These are phyloP conservation scores for Fusarium sp. DNA, from an alignment of 2,329 filamentous ascomycete species.

Conservation along the genomic window DNA sequence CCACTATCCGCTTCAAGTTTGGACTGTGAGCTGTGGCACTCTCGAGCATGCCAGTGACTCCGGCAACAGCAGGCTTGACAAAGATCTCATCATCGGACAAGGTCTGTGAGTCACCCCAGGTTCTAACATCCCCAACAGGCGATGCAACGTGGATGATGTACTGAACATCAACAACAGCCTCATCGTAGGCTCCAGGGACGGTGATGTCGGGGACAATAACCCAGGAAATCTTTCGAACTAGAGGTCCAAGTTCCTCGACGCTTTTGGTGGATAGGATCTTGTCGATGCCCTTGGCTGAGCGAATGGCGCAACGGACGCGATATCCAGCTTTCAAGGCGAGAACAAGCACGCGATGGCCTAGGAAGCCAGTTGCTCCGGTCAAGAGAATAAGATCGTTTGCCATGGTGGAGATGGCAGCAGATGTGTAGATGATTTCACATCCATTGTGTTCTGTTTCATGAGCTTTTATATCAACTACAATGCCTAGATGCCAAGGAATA, in stretches of 20 bases:
- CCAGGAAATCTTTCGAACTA: not conserved
- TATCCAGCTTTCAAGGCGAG: slow-evolving; percentile 16
- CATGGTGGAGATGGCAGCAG: not conserved
- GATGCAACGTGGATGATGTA: slow-evolving; percentile 13
- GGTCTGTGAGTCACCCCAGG: not conserved
- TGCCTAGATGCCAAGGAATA: too few species aligned
- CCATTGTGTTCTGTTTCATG: too few species aligned
- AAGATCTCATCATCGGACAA: not conserved
- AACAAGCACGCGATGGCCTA: slow-evolving; percentile 3
- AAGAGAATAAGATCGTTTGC: slow-evolving; percentile 10
- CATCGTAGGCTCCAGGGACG: not conserved
- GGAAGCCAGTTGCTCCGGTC: slow-evolving; percentile 19
- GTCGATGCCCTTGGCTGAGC: slow-evolving; percentile 11
- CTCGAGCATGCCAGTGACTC: slow-evolving; percentile 8
- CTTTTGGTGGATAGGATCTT: slow-evolving; percentile 4
- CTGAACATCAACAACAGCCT: not conserved
- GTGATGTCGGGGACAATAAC: not conserved
- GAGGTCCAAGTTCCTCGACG: not conserved
- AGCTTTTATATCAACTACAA: not conserved
- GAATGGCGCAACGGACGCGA: slow-evolving; percentile 31
- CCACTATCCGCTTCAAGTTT: not conserved
- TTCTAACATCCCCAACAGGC: not conserved
- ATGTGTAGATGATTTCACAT: not conserved
- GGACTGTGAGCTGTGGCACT: slow-evolving; percentile 11
- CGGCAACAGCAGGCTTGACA: slow-evolving; percentile 4